phyloP scores from a whole-genome alignment of 148 eudicot species.

The Fagopyrum tataricum region DNA sequence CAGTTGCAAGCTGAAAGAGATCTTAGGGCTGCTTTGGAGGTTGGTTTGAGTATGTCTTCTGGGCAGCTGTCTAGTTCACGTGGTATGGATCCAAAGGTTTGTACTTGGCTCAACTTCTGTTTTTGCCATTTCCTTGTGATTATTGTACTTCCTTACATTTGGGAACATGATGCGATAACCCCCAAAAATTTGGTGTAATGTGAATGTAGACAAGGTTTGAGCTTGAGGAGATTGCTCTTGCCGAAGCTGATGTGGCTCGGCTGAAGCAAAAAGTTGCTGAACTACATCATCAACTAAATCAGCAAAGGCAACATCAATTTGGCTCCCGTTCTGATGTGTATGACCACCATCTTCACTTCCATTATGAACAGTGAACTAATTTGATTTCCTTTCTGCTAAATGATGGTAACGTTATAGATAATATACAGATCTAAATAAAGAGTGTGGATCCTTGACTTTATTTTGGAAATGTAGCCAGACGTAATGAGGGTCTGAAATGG shows the following conservation, averaged over 20 bases:
- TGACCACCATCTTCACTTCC: conserved; percentile 38
- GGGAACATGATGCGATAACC: neutral
- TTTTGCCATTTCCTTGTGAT: neutral
- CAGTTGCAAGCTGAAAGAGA: conserved; percentile 99
- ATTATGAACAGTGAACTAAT: conserved; percentile 5
- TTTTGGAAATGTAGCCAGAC: neutral
- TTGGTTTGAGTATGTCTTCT: conserved; percentile 95
- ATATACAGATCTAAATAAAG: neutral
- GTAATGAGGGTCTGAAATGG: neutral
- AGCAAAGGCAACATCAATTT: conserved; percentile 88
- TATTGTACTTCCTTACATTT: neutral
- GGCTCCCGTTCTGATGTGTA: conserved; percentile 66
- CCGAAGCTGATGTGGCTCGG: conserved; percentile 97
- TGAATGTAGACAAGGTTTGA: conserved; percentile 84
- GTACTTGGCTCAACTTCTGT: conserved; percentile 5
- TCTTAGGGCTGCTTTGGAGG: conserved; percentile 92
- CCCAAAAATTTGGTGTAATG: conserved; percentile 1
- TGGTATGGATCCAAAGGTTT: conserved; percentile 92
- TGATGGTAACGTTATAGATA: neutral
- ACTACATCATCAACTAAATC: conserved; percentile 91
- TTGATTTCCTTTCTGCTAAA: neutral
- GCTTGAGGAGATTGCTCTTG: conserved; percentile 99
- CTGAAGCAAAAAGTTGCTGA: conserved; percentile 98
- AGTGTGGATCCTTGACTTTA: neutral
- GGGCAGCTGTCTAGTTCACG: conserved; percentile 76